Base-by-base conservation (phyloP, 2,329 filamentous ascomycete genomes). In the Nothopassalora personata region DNA sequence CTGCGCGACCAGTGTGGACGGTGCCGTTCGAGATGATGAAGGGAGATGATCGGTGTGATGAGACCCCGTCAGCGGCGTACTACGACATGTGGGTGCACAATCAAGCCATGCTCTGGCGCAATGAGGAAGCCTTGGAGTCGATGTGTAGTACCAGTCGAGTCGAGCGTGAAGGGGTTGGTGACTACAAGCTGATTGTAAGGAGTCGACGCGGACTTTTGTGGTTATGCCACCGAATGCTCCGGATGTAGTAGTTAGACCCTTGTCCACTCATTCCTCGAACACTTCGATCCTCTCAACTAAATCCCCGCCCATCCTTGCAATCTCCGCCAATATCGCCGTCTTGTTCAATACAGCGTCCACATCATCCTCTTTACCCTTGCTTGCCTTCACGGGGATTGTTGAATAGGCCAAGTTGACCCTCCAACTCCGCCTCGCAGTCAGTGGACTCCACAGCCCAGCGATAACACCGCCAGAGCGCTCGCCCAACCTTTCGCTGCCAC, bases 371-470 rank as follows among this genome's bases (percentile, higher is more conserved):
- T 51, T 28, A 0, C 68, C 73, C 10, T 69, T 71, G 56, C 31
- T 60, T 10, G 57, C 68, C 46, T 63, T 68, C 0, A 77, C 69
- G 60, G 87, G 83, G 73, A 83, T 75, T 57, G 85, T 86, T 8
- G 85, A 86, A 72, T 87, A 90, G 1, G 85, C 81, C 70, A 92
- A 71, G 59, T 87, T 88, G 15, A 89, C 81, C 64, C 87, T 88
- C 78, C 91, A 92, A 11, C 77, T 75, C 62, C 89, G 81, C 60
- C 70, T 68, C 15, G 76, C 77, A 4, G 75, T 75, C 49, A 76
- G 72, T 0, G 86, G 86, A 69, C 83, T 87, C 86, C 86, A 89
- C 47, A 89, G 68, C 0, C 85, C 86, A 10, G 81, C 82, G 71
- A 89, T 81, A 7, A 81, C 70, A 58, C 84, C 80, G 27, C 85